Evolutionary conservation across 2,329 filamentous ascomycete genomes (phyloP).

Genomic region (Alternaria postmessia): DNA sequence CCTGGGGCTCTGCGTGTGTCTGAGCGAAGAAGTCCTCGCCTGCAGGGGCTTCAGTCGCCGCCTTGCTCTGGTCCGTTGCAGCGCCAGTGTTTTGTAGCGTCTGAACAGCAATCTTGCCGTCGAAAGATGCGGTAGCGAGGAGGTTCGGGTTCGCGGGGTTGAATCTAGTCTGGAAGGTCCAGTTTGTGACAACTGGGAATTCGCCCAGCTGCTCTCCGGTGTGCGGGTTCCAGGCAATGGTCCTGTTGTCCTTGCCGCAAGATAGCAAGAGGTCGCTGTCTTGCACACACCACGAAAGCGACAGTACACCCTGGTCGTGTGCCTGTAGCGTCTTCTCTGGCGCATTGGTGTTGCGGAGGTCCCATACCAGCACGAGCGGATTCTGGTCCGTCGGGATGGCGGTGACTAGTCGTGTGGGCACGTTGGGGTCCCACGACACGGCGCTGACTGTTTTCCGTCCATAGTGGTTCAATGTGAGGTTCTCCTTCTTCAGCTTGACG

Average conservation of each 20-base stretch:
- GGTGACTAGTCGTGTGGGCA: constrained; percentile 89
- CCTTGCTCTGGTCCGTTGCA: constrained; percentile 68
- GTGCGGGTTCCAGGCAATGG: constrained; percentile 94
- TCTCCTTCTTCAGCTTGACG: constrained; percentile 96
- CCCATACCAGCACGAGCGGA: constrained; percentile 91
- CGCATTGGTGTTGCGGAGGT: constrained; percentile 93
- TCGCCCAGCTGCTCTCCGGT: constrained; percentile 88
- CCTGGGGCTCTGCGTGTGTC: constrained; percentile 89
- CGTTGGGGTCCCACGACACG: constrained; percentile 96
- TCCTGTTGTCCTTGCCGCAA: constrained; percentile 95
- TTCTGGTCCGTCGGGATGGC: constrained; percentile 88
- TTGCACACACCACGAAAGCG: constrained; percentile 92
- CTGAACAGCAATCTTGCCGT: constrained; percentile 93
- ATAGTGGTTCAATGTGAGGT: constrained; percentile 86
- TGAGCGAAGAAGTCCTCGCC: constrained; percentile 97
- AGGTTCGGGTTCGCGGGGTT: constrained; percentile 92
- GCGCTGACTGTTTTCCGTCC: constrained; percentile 93
- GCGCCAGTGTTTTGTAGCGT: constrained; percentile 93
- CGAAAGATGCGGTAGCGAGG: constrained; percentile 94
- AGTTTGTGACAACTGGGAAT: constrained; percentile 98
- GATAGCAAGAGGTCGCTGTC: constrained; percentile 90
- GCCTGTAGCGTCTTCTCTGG: constrained; percentile 87
- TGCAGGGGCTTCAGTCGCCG: constrained; percentile 71
- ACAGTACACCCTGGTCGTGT: constrained; percentile 94
- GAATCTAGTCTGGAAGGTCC: constrained; percentile 96